phyloP scores from a whole-genome alignment of 139 green algal genomes.

The Coelastrella sp. region DNA sequence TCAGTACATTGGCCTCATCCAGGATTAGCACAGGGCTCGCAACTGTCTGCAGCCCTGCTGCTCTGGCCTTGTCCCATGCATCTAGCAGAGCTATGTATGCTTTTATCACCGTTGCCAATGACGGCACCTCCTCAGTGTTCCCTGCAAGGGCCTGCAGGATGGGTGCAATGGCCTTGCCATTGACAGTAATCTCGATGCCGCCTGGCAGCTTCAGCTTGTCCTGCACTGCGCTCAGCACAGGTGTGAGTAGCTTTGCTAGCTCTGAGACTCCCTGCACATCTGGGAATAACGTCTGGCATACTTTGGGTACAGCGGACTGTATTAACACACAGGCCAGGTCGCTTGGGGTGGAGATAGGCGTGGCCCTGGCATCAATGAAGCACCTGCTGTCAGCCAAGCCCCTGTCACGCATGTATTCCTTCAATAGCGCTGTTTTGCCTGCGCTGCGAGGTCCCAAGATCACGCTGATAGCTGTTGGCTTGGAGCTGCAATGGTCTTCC shows the following conservation, averaged over 20 bases:
- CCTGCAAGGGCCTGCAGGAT: not conserved
- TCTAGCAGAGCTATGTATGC: conserved; percentile 15
- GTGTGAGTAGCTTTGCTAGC: not conserved
- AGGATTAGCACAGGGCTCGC: not conserved
- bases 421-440: conserved; percentile 11
- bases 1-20: conserved; percentile 22
- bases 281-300: not conserved
- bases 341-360: conserved; percentile 5
- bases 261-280: not conserved
- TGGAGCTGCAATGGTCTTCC: conserved; percentile 4
- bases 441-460: not conserved
- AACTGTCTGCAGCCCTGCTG: not conserved
- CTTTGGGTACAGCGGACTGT: not conserved
- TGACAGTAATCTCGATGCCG: not conserved
- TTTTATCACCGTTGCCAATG: not conserved
- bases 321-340: not conserved
- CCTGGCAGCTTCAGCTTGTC: not conserved
- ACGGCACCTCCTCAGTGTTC: not conserved
- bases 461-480: conserved; percentile 3
- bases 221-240: not conserved
- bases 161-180: not conserved
- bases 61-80: conserved; percentile 1
- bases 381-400: conserved; percentile 5
- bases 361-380: conserved; percentile 4
- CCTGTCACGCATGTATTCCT: not conserved